Percentiles rank a stretch among this genome's conserved stretches.
phyloP scores from a whole-genome alignment of 208 protist species.

The Baffinella frigidus region DNA sequence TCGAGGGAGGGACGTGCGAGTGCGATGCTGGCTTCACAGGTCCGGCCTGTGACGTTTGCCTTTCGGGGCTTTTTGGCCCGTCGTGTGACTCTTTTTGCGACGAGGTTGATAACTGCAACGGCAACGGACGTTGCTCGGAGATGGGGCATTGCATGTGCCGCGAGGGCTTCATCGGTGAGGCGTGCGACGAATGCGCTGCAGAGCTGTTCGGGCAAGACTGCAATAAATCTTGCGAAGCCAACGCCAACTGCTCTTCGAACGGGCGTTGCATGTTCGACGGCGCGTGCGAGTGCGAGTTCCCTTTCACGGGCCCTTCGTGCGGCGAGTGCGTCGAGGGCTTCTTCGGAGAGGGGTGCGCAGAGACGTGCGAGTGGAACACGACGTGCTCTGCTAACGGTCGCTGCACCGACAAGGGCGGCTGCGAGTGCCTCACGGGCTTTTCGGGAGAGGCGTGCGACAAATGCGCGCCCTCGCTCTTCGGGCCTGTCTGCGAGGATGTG shows the following conservation, averaged over 20 bases:
- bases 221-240: background rate
- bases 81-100: background rate
- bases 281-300: background rate
- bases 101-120: background rate
- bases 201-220: background rate
- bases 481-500: background rate
- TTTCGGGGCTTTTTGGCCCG: background rate
- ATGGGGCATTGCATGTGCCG: background rate
- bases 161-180: background rate
- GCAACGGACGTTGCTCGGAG: background rate
- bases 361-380: background rate
- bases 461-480: background rate
- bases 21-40: background rate
- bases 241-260: background rate
- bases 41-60: background rate
- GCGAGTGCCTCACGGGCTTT: background rate
- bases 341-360: background rate
- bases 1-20: background rate
- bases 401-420: background rate
- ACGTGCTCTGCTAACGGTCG: background rate
- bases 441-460: background rate
- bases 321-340: background rate
- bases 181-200: background rate
- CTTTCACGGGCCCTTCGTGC: background rate
- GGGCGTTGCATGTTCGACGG: background rate